These are phyloP conservation scores for Drechslerella dactyloides DNA, from an alignment of 2,329 filamentous ascomycete species.

Conservation along the genomic window DNA sequence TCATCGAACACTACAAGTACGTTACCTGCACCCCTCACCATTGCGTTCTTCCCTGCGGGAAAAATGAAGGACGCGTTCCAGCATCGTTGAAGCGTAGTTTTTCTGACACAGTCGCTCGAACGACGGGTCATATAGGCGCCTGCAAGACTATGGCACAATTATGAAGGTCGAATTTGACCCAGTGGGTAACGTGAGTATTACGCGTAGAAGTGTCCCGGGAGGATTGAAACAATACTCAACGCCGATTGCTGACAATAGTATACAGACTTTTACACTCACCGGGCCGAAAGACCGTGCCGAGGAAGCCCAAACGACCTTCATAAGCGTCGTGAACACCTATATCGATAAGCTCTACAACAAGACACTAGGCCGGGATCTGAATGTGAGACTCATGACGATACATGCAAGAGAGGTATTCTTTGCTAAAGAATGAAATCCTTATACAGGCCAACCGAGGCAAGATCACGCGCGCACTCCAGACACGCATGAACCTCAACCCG, in stretches of 20 bases:
- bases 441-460: constrained; percentile 24
- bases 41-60: neutral
- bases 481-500: constrained; percentile 32
- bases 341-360: constrained; percentile 27
- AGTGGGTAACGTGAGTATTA: constrained; percentile 24
- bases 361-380: constrained; percentile 5
- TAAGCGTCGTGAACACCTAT: constrained; percentile 16
- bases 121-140: constrained; percentile 12
- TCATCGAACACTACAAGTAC: constrained; percentile 39
- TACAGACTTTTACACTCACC: constrained; percentile 36
- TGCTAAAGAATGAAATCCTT: neutral
- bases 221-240: neutral
- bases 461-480: constrained; percentile 26
- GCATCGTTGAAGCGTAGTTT: neutral
- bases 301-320: constrained; percentile 21
- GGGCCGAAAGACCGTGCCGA: constrained; percentile 23
- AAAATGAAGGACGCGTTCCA: neutral
- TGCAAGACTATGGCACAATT: constrained; percentile 25
- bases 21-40: neutral
- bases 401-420: neutral
- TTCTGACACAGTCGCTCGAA: neutral
- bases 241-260: neutral
- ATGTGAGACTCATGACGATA: constrained; percentile 10
- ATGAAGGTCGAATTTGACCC: constrained; percentile 46
- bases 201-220: neutral